Base-by-base conservation (phyloP, 2,329 filamentous ascomycete genomes). In the Colletotrichum melonis region DNA sequence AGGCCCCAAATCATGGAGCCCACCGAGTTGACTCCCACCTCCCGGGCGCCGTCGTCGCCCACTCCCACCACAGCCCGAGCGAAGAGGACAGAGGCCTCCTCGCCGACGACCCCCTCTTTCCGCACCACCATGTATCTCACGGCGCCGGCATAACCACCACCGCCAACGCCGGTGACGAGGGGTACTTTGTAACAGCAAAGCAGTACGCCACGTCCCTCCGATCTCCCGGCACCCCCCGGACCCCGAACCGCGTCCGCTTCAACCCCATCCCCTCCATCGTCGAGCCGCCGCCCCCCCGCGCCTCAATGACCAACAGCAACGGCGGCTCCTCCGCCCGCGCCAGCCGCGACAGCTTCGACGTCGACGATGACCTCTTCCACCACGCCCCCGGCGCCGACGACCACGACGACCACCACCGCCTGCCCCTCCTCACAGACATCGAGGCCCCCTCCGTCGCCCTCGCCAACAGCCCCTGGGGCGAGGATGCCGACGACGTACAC, bases 381-480 rank as follows among this genome's bases (percentile, higher is more conserved):
- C 67, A 65, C 52, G 66, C 69, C 46, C 69, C 49, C 54, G 63
- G 55, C n/a, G 55, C n/a, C 63, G 70, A 64, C 70, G 62, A 59
- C 24, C 56, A 75, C 60, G 63, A 74, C 54, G 67, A 67, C 54
- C 63, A 75, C 66, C 79, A 92, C 88, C 77, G 93, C 86, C 73
- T 92, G 72, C 95, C 95, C 67, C 88, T 97, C 65, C 87, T 98
- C 75, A 97, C 94, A 8, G 91, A 92, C 75, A 94, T 97, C 75
- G 93, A 97, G 82, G 94, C 94, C 0, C 95, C 95, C 1, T 93
- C 93, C 74, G 92, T 90, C 19, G 79, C 94, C 12, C 84, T 97
- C 60, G 94, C 88, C 87, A 84, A 92, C 83, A 76, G 86, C 82
- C 74, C 81, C 6, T 82, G 82, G 78, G 84, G 84, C 75, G 80